phyloP scores from a whole-genome alignment of 768 basidiomycete genomes.

The Amanita phalloides region DNA sequence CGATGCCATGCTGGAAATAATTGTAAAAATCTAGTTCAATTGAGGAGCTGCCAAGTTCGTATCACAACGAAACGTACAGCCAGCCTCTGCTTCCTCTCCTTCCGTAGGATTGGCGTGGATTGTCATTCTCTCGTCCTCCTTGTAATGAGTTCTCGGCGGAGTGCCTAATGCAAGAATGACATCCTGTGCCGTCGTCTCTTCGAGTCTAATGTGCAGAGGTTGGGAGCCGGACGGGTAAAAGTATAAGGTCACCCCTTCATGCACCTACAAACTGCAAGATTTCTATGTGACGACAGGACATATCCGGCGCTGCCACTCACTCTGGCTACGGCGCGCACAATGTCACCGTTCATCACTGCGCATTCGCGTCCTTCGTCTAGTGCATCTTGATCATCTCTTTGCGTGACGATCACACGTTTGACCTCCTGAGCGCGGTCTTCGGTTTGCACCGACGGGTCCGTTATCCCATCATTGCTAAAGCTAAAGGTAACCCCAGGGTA shows the following conservation, averaged over 20 bases:
- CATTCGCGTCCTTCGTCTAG: constrained; percentile 63
- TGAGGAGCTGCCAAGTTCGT: not conserved
- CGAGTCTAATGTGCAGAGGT: constrained; percentile 51
- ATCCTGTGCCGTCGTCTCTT: constrained; percentile 77
- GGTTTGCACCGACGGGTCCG: constrained; percentile 42
- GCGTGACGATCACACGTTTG: constrained; percentile 61
- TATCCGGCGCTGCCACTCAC: constrained; percentile 21
- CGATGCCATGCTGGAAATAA: constrained; percentile 86
- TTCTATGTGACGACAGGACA: not conserved
- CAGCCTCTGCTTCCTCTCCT: constrained; percentile 25
- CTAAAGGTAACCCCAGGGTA: constrained; percentile 83
- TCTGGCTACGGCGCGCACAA: constrained; percentile 58
- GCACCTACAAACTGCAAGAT: constrained; percentile 35
- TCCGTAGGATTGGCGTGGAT: constrained; percentile 51
- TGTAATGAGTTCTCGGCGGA: constrained; percentile 69
- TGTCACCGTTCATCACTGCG: constrained; percentile 60
- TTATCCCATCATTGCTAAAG: constrained; percentile 64
- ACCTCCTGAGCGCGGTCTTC: constrained; percentile 71
- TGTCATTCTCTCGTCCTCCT: constrained; percentile 82
- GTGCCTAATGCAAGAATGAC: constrained; percentile 69
- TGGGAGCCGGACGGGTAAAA: constrained; percentile 47
- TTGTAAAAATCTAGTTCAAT: constrained; percentile 72
- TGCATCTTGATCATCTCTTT: constrained; percentile 58
- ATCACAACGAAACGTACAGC: constrained; percentile 32
- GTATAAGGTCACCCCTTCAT: constrained; percentile 59